Evolutionary conservation across 2,329 filamentous ascomycete genomes (phyloP).

Genomic region (Ilyonectria sp.): DNA sequence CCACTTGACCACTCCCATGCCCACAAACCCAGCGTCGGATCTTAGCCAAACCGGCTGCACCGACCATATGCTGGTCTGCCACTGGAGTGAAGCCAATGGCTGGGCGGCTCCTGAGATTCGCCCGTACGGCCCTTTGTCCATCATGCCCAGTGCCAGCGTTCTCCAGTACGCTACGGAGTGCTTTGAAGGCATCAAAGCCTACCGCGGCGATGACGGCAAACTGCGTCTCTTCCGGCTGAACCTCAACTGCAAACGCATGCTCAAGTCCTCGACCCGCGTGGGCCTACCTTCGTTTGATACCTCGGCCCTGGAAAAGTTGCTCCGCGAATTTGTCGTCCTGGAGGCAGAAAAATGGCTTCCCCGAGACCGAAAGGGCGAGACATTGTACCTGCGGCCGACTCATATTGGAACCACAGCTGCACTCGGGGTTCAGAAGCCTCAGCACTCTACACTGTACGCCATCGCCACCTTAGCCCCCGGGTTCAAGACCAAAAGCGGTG

Average conservation of each 20-base stretch:
- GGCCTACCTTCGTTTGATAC: slow-evolving; percentile 77
- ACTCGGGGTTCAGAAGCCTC: slow-evolving; percentile 74
- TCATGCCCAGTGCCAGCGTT: neutral
- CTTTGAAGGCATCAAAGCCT: slow-evolving; percentile 75
- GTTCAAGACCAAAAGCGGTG: too few relatives aligned
- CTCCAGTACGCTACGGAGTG: neutral
- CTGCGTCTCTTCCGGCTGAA: slow-evolving; percentile 77
- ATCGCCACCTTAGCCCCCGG: too few relatives aligned
- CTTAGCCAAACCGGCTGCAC: neutral
- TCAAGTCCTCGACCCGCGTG: slow-evolving; percentile 67
- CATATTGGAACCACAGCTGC: slow-evolving; percentile 74
- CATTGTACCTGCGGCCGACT: slow-evolving; percentile 76
- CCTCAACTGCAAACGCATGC: slow-evolving; percentile 72
- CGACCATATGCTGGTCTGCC: neutral
- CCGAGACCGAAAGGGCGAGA: slow-evolving; percentile 61
- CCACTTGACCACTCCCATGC: too few relatives aligned
- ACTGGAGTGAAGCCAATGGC: neutral
- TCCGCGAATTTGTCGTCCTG: slow-evolving; percentile 69
- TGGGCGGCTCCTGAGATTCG: neutral
- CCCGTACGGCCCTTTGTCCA: neutral
- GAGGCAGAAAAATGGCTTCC: slow-evolving; percentile 75
- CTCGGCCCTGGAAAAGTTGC: slow-evolving; percentile 74
- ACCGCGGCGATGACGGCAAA: slow-evolving; percentile 77
- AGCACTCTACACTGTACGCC: too few relatives aligned
- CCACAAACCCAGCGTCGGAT: too few relatives aligned